These are phyloP conservation scores for Acanthamoeba royreba DNA, from an alignment of 208 protist species.

Conservation along the genomic window DNA sequence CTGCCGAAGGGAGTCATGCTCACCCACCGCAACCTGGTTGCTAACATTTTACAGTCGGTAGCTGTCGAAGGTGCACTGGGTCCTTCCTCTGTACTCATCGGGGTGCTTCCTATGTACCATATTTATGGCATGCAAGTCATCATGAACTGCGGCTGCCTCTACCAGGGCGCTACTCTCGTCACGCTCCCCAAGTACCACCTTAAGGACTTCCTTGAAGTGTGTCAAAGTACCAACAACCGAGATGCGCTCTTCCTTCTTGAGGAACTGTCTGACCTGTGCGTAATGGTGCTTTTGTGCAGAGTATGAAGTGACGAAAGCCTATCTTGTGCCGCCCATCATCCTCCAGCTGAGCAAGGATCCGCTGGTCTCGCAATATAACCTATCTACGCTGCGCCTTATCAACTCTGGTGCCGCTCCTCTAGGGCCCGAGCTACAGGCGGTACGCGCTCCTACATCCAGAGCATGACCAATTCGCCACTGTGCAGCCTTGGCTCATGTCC, in stretches of 20 bases:
- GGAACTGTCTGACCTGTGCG: background rate
- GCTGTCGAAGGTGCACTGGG: conserved; percentile 56
- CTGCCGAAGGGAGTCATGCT: conserved; percentile 93
- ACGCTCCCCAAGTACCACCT: background rate
- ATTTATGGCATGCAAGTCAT: conserved; percentile 2
- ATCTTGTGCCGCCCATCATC: conserved; percentile 84
- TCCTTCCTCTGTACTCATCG: conserved; percentile 50
- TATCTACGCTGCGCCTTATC: background rate
- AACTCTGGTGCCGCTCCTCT: conserved; percentile 80
- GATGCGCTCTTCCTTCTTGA: background rate
- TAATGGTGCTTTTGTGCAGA: conserved; percentile 65
- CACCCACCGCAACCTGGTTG: conserved; percentile 88
- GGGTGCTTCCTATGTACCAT: conserved; percentile 46
- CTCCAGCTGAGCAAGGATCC: conserved; percentile 79
- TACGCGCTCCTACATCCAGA: no score
- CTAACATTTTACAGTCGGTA: conserved; percentile 82
- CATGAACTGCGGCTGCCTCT: background rate
- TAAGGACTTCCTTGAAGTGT: background rate
- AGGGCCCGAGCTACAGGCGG: conserved; percentile 58
- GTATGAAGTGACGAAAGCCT: conserved; percentile 71
- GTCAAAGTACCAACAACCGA: background rate
- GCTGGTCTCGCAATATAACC: conserved; percentile 65
- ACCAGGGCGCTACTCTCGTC: background rate
- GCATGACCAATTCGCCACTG: no score
- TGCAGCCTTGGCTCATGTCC: no score